Evolutionary conservation across 1,284 basidiomycete genomes (phyloP).

Genomic region (Ustilago hordei): DNA sequence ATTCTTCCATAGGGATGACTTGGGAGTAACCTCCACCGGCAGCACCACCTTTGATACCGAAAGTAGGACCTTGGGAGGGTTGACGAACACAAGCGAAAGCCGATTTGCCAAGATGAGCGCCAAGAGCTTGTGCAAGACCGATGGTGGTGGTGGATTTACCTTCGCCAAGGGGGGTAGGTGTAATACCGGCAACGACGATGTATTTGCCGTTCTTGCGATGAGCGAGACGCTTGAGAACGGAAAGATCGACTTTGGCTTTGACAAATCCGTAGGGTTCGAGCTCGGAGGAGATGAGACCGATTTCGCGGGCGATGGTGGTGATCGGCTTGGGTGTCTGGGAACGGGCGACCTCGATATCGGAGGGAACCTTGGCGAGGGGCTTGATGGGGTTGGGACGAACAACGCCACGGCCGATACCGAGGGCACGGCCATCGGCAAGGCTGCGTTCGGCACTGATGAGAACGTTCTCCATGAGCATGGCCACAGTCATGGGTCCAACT

Average conservation of each 20-base stretch:
- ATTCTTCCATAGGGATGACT: conserved; percentile 99
- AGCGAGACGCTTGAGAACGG: conserved; percentile 84
- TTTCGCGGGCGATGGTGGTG: conserved; percentile 84
- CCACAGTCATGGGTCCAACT: conserved; percentile 99
- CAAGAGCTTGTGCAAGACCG: conserved; percentile 94
- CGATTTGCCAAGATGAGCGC: conserved; percentile 90
- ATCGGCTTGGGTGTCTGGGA: conserved; percentile 94
- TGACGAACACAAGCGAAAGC: conserved; percentile 99
- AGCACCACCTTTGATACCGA: conserved; percentile 99
- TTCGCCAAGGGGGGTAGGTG: conserved; percentile 96
- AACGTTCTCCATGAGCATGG: conserved; percentile 97
- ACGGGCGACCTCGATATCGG: conserved; percentile 94
- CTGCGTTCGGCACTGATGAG: conserved; percentile 82
- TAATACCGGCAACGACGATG: conserved; percentile 96
- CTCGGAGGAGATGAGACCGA: conserved; percentile 87
- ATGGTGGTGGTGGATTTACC: conserved; percentile 99
- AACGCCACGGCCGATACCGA: conserved; percentile 75
- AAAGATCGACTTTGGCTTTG: conserved; percentile 96
- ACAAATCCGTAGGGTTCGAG: conserved; percentile 94
- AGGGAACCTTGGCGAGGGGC: conserved; percentile 80
- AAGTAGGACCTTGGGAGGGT: conserved; percentile 97
- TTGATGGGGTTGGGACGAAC: conserved; percentile 84
- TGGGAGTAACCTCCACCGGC: conserved; percentile 99
- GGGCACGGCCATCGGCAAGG: conserved; percentile 76
- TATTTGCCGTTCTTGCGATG: conserved; percentile 95